phyloP scores from a whole-genome alignment of 306 rosid species.

The Crotalaria pallida region DNA sequence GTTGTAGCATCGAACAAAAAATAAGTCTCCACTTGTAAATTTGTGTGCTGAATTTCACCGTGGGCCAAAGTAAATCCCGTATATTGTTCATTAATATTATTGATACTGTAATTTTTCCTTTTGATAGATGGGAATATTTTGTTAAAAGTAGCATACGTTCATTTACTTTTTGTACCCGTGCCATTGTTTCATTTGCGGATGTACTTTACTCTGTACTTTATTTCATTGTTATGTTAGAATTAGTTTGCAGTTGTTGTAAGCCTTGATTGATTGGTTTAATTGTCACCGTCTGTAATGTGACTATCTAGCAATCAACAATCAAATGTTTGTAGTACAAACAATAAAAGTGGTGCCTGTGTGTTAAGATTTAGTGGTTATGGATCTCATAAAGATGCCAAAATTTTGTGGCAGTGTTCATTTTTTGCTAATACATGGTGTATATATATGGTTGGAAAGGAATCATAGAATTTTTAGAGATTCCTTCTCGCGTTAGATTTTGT shows the following conservation, averaged over 20 bases:
- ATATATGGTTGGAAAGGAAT: too few relatives aligned
- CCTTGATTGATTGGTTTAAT: background rate
- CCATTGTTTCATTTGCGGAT: background rate
- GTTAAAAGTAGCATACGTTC: background rate
- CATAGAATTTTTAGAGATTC: too few relatives aligned
- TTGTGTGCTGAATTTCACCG: background rate
- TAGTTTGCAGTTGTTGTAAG: background rate
- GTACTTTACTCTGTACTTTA: background rate
- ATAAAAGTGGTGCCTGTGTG: background rate
- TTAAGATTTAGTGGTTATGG: too few relatives aligned
- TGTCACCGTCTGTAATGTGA: background rate
- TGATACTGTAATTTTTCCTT: background rate
- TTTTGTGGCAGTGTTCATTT: too few relatives aligned
- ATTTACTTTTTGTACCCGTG: background rate
- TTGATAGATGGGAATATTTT: background rate
- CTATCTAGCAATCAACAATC: background rate
- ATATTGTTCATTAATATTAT: background rate
- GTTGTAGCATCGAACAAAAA: background rate
- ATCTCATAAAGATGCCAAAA: too few relatives aligned
- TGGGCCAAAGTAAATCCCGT: background rate
- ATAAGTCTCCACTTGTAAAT: background rate
- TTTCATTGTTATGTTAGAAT: slow-evolving; percentile 6
- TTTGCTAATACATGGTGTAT: too few relatives aligned
- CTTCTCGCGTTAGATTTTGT: too few relatives aligned
- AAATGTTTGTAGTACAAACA: background rate